Evolutionary conservation across 805 yeast species (phyloP), one percentile per base, ranked within the genome.

Genomic region (Spathaspora gorwiae): DNA sequence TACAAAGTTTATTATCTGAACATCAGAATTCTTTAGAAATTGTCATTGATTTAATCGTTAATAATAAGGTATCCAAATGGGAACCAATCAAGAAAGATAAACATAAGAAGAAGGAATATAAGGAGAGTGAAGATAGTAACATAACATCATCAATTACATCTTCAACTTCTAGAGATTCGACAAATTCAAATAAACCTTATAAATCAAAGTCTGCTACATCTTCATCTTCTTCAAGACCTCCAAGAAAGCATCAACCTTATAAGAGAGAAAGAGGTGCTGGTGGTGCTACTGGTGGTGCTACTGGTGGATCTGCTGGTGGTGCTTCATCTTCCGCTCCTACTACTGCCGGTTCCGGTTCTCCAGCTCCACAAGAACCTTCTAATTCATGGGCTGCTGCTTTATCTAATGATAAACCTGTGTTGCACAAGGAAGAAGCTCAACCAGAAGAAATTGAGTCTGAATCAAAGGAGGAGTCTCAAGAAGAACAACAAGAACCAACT

Each of bases 21-120:
- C 79, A 84, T 57, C 63, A 54, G 74, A 75, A 81, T 51, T 90
- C 86, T 61, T 73, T 90, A 54, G 95, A 85, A 60, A 76, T 79
- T 37, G 87, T 94, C 52, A 84, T 88, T 52, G 90, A 85, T 60
- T 83, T 89, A 64, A 90, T 94, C 66, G 83, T 95, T 46, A 87
- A 89, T 50, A 96, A 96, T 53, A 85, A 86, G 57, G 95, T 88
- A 34, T 77, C 85, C 54, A 88, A 86, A 66, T 92, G 98, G 97
- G 97, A 89, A 61, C 94, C 90, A 56, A 96, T 88, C 51, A 83
- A 83, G 66, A 86, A 86, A 39, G 85, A 83, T 64, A 79, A 78
- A 47, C 73, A 76, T 68, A 55, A 57, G 45, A 63, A 64, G 54
- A 65, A 65, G 55, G 62, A 65, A 51, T 51, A 54, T 34, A 52